These are phyloP conservation scores for Psilocybe subaeruginosa DNA, from an alignment of 768 basidiomycete genomes.

Conservation along the genomic window DNA sequence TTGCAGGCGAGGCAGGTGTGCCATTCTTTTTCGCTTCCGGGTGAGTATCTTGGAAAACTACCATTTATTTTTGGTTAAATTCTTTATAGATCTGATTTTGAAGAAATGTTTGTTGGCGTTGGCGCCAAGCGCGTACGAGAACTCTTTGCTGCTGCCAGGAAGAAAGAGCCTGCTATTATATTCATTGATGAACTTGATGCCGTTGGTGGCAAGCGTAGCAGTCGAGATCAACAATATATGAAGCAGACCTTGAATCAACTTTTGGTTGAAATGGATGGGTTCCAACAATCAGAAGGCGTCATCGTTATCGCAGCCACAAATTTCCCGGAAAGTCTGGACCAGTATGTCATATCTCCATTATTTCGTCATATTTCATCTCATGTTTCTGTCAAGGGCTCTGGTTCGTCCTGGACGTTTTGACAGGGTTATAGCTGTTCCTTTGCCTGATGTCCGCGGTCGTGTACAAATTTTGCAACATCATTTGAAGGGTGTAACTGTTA, in stretches of 20 bases:
- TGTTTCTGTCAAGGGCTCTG: slow-evolving; percentile 66
- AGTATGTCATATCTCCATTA: slow-evolving; percentile 48
- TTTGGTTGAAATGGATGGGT: slow-evolving; percentile 97
- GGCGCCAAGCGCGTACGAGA: slow-evolving; percentile 96
- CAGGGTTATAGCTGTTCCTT: slow-evolving; percentile 86
- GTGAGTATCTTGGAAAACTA: slow-evolving; percentile 35
- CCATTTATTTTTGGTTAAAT: slow-evolving; percentile 12
- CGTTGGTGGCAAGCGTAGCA: slow-evolving; percentile 87
- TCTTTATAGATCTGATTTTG: slow-evolving; percentile 79
- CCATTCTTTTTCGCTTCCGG: slow-evolving; percentile 98
- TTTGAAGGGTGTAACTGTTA: slow-evolving; percentile 76
- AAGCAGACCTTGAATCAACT: slow-evolving; percentile 96
- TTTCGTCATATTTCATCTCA: slow-evolving; percentile 10
- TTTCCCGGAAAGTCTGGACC: slow-evolving; percentile 93
- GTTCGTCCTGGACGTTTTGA: slow-evolving; percentile 97
- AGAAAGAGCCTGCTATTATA: slow-evolving; percentile 95
- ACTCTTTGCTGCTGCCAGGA: slow-evolving; percentile 90
- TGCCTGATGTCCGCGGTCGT: slow-evolving; percentile 94
- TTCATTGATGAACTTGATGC: slow-evolving; percentile 98
- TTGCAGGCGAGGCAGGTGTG: slow-evolving; percentile 97
- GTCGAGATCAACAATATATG: slow-evolving; percentile 85
- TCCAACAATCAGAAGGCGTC: slow-evolving; percentile 90
- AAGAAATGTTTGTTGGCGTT: slow-evolving; percentile 97
- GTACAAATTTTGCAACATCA: slow-evolving; percentile 94
- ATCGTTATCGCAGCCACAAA: slow-evolving; percentile 98